Evolutionary conservation across 208 protist genomes (phyloP), one percentile per base, ranked within the genome.

Genomic region (Leishmania tarentolae): DNA sequence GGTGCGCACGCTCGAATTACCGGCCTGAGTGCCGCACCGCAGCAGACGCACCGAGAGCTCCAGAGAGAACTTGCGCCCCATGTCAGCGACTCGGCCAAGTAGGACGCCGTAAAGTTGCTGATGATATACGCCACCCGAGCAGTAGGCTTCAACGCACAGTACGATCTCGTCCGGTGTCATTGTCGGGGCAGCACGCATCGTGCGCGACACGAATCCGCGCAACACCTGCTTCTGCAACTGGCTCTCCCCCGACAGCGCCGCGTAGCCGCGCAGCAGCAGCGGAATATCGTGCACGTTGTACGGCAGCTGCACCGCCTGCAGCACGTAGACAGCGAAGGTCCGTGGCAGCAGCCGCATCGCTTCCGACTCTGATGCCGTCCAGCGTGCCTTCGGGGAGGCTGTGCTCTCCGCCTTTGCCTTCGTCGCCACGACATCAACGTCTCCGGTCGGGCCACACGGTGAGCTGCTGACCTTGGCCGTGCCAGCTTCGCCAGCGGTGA

Each of bases 81-180:
- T 65, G 65, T 95, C 92, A 40, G 89, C 80, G 21, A 94, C 87
- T n/a, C 92, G 87, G 50, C 88, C 82, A 19, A 95, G 86, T n/a
- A 97, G 79, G 1, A 94, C 84, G 37, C 92, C 88, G 87, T 93
- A 95, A 28, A 97, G 87, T 42, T 93, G 91, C 65, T 89, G 78
- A 80, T 97, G 92, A 61, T 83, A 86, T 21, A 95, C 75, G 9
- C 80, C 87, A 35, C 85, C 88, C 24, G 76, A 79, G 40, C 85
- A 84, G 85, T 95, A 97, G n/a, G 88, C 90, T 80, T 97, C 92
- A 44, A 97, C 85, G 78, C 89, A 94, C 31, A 75, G 73, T 40
- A 96, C 90, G 17, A 95, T 75, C 61, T 93, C 92, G 56, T 76
- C 86, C 8, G 92, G 85, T 47, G 85, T 73, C 72, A 95, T 52